phyloP scores from a whole-genome alignment of 352 stramenopile genomes.

The Phytopythium sindhum region DNA sequence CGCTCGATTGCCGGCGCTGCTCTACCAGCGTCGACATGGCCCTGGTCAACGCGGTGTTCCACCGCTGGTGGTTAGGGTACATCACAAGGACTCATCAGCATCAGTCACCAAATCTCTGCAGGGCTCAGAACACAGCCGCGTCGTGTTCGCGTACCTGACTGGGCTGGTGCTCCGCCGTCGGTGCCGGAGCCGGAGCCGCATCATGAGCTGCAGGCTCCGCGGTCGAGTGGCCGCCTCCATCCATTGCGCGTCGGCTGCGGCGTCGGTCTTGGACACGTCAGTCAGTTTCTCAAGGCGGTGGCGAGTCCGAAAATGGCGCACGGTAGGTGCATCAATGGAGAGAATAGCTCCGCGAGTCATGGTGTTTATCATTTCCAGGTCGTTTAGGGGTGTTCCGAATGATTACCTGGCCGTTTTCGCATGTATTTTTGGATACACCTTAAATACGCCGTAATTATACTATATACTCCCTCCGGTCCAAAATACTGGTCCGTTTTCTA shows the following conservation, averaged over 20 bases:
- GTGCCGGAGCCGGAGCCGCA: background rate
- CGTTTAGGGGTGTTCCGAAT: background rate
- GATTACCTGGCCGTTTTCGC: background rate
- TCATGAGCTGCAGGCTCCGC: background rate
- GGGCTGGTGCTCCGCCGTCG: background rate
- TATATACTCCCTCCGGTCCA: too few relatives aligned
- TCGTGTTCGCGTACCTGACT: background rate
- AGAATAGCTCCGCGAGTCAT: background rate
- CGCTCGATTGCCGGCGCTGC: background rate
- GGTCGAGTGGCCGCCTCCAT: background rate
- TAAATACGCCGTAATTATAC: too few relatives aligned
- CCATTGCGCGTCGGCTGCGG: background rate
- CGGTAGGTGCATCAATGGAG: too few relatives aligned
- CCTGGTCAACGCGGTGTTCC: background rate
- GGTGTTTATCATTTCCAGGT: background rate
- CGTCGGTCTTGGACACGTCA: too few relatives aligned
- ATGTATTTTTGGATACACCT: too few relatives aligned
- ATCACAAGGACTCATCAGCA: background rate
- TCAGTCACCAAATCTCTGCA: background rate
- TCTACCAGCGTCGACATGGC: constrained; percentile 1
- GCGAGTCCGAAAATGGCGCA: background rate
- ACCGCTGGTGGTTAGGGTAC: background rate
- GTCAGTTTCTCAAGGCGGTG: background rate
- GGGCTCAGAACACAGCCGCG: too few relatives aligned
- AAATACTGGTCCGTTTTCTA: too few relatives aligned